A percentile compares a stretch with the other conserved stretches of the same genome.
Evolutionary conservation across 1,139 yeast species (phyloP).

Genomic region (Geotrichum candidum): DNA sequence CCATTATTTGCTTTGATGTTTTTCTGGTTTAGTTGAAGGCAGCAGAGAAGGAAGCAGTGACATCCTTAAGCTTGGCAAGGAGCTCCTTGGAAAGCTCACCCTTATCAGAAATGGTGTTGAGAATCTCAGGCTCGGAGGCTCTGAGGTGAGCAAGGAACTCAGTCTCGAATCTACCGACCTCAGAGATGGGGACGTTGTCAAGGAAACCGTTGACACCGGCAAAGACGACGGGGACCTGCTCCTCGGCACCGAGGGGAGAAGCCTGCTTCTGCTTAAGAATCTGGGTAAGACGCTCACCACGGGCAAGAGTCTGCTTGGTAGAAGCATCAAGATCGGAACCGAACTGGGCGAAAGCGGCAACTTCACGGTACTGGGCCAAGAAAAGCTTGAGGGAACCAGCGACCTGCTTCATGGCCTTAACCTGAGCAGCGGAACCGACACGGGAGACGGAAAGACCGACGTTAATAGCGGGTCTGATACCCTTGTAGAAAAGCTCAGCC

Average conservation of each 20-base stretch:
- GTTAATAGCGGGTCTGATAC: constrained; percentile 99
- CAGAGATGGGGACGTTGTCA: constrained; percentile 78
- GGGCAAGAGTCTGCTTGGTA: constrained; percentile 95
- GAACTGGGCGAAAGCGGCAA: constrained; percentile 99
- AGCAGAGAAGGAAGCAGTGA: constrained; percentile 87
- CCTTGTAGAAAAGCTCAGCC: constrained; percentile 99
- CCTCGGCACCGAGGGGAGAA: constrained; percentile 96
- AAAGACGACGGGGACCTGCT: constrained; percentile 96
- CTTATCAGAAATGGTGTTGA: constrained; percentile 75
- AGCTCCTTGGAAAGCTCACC: constrained; percentile 89
- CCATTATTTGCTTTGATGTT: background rate
- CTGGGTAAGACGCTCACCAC: constrained; percentile 99
- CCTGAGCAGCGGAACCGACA: constrained; percentile 99
- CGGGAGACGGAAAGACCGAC: constrained; percentile 99
- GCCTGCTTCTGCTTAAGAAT: constrained; percentile 97
- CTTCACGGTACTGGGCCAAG: constrained; percentile 99
- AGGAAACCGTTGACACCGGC: constrained; percentile 99
- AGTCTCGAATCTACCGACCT: constrained; percentile 87
- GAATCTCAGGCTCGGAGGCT: constrained; percentile 80
- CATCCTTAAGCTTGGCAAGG: constrained; percentile 81
- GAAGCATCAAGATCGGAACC: constrained; percentile 99
- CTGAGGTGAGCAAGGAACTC: constrained; percentile 82
- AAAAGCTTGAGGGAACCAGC: constrained; percentile 99
- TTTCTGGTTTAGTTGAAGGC: constrained; percentile 47
- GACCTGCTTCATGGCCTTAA: constrained; percentile 99